Evolutionary conservation across 192 early-diverging fungal species (phyloP).

Genomic region (Backusella luteola): DNA sequence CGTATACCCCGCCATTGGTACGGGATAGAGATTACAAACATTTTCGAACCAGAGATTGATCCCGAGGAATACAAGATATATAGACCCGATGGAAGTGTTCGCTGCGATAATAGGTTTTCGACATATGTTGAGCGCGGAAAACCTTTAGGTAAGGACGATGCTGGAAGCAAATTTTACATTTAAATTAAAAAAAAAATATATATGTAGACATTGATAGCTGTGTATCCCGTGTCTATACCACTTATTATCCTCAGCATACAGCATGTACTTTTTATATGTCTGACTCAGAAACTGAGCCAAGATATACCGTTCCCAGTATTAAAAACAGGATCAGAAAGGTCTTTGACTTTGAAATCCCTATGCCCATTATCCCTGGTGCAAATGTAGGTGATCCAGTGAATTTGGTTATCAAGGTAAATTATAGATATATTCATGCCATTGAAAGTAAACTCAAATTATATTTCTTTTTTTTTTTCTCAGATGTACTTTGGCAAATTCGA

Average conservation of each 20-base stretch:
- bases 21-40: constrained; percentile 46
- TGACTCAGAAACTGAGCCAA: constrained; percentile 29
- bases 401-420: constrained; percentile 29
- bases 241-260: constrained; percentile 33
- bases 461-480: background rate
- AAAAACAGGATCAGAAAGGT: constrained; percentile 23
- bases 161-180: background rate
- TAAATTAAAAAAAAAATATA: background rate
- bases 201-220: constrained; percentile 43
- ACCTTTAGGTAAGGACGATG: constrained; percentile 24
- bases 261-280: constrained; percentile 34
- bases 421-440: too few species aligned
- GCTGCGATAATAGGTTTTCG: constrained; percentile 47
- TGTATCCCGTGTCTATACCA: constrained; percentile 38
- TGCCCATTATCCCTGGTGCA: constrained; percentile 29
- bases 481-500: constrained; percentile 47
- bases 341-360: constrained; percentile 38
- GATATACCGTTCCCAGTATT: constrained; percentile 17
- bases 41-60: constrained; percentile 44
- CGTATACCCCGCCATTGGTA: constrained; percentile 45
- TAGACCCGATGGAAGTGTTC: constrained; percentile 43
- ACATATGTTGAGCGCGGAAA: constrained; percentile 46
- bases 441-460: background rate
- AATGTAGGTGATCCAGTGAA: constrained; percentile 26
- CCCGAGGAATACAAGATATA: constrained; percentile 47